phyloP scores from a whole-genome alignment of 2,329 filamentous ascomycete species.

The Xylaria sp. region DNA sequence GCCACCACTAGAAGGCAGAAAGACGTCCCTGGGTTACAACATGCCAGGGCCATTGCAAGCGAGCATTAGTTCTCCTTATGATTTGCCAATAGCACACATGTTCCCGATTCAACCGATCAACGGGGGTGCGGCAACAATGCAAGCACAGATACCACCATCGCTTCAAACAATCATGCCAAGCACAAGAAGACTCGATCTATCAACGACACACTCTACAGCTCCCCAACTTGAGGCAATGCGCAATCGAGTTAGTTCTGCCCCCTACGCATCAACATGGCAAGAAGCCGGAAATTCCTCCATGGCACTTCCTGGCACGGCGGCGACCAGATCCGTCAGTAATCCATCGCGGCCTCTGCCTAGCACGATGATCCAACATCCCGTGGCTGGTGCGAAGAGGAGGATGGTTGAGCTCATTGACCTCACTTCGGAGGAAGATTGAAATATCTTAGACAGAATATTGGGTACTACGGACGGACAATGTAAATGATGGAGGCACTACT shows the following conservation, averaged over 20 bases:
- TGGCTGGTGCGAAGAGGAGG: constrained; percentile 25
- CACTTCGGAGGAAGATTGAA: constrained; percentile 31
- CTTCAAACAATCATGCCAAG: neutral
- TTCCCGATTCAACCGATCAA: neutral
- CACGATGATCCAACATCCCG: constrained; percentile 23
- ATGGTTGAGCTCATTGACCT: constrained; percentile 38
- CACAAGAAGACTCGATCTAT: neutral
- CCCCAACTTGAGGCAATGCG: neutral
- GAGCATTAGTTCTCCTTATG: neutral
- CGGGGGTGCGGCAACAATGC: neutral
- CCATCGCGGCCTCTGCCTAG: constrained; percentile 20
- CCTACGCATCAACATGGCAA: neutral
- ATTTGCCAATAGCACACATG: neutral
- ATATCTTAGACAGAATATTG: neutral
- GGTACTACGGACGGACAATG: neutral
- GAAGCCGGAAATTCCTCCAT: neutral
- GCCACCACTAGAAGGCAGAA: constrained; percentile 14
- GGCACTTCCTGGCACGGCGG: neutral
- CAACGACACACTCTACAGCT: neutral
- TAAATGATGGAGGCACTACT: neutral
- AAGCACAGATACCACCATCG: neutral
- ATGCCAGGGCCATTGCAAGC: neutral
- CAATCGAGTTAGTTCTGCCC: neutral
- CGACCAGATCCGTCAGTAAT: neutral
- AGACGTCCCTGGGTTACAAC: neutral